Evolutionary conservation across 1,139 yeast species (phyloP), one percentile per base, ranked within the genome.

Genomic region (Suhomyces wounanorum): DNA sequence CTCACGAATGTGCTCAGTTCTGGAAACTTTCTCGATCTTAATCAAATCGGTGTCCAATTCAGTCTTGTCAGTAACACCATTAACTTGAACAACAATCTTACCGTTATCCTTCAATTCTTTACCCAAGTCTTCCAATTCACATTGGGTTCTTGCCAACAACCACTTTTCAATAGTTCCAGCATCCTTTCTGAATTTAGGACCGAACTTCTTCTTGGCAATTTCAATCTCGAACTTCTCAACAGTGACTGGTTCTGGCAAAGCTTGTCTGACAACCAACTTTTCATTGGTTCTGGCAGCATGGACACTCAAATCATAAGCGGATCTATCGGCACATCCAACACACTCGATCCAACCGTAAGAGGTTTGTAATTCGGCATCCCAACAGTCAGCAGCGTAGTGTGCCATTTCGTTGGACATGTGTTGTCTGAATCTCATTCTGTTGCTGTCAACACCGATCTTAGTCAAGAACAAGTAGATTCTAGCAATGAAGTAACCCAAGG

Each of bases 321-420:
- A 89, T 78, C 99, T 86, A 73, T 95, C 99, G 56, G 99, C 99
- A 78, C 99, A 94, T 61, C 99, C 99, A 66, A 94, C 98, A 84
- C 99, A 94, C 77, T 95, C 99, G 63, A 95, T 88, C 99, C 99
- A 95, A 61, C 99, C 98, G 67, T 89, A 95, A 37, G 97, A 89
- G 40, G 97, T 87, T 64, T 89, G 86, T 63, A 95, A 81, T 78
- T 95, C 99, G 58, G 97, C 97, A 77, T 95, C 99, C 99, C 99
- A 95, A 79, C 99, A 95, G 75, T 95, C 99, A 59, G 96, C 86
- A 53, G 99, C 99, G 70, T 95, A 95, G 72, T 95, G 99, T 25
- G 99, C 99, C 99, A 95, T 95, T 78, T 95, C 99, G 69, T 94
- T 95, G 61, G 85, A 79, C 96, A 95, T 87, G 75, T 95, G 99